Evolutionary conservation across 805 yeast genomes (phyloP), one percentile per base, ranked within the genome.

Genomic region (Kuraishia cidri): DNA sequence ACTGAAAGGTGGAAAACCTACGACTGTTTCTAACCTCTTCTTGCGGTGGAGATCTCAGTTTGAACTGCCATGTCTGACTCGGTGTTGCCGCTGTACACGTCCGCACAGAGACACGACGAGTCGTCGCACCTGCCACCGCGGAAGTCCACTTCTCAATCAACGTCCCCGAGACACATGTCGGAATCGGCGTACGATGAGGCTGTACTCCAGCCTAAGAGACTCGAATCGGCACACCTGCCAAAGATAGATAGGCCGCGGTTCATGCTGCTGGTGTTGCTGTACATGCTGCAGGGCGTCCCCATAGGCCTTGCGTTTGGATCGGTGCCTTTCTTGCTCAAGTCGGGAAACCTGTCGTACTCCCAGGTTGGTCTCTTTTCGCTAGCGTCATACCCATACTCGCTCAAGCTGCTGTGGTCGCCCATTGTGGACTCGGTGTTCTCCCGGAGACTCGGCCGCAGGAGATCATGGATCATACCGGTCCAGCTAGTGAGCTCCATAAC

Each of bases 261-360:
- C 51, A 57, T 68, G 26, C 64, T 90, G 5, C 60, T 90, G 36
- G 78, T 86, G 5, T 47, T 83, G 5, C 60, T 92, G 22, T 92
- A 92, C 51, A 60, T 87, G 31, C 66, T 88, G 5, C 98, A 92
- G 53, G 98, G 98, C n/a, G 76, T 92, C 5, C 98, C 98, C 0
- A 94, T 88, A 10, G 98, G 98, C 0, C 59, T 92, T 22, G 95
- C 95, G 2, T 87, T 90, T 61, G 98, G 98, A 2, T 78, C 95
- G 1, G 70, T 92, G 8, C 98, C 98, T 2, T 92, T 88, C 48
- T 59, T 92, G 13, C 65, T 92, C 36, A 92, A 92, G 52, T 72
- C 90, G 4, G 60, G 59, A 22, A 76, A 81, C 36, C 67, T 90
- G 11, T 71, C 87, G 9, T 92, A 84, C 50, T 76, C 95, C 0